Evolutionary conservation across 176 grass and related monocot species (phyloP).

Genomic region (Avena sativa): DNA sequence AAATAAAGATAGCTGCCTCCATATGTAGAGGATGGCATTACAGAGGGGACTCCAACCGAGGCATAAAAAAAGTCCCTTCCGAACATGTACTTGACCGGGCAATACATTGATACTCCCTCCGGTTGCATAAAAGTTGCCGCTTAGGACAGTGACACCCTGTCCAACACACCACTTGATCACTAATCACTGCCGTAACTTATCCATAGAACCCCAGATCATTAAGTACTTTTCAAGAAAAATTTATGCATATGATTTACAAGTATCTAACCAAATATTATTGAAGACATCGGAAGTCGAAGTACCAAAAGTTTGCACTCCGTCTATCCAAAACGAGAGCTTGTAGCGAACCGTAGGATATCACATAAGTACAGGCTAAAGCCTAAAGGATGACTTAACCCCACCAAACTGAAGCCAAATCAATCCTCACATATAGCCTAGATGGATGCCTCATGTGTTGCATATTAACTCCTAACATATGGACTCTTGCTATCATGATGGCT

Average conservation of each 20-base stretch:
- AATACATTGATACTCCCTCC: background rate
- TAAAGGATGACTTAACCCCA: background rate
- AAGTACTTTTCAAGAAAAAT: background rate
- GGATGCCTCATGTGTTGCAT: background rate
- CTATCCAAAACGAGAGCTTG: background rate
- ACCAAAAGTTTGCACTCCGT: background rate
- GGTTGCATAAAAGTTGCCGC: background rate
- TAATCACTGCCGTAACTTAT: background rate
- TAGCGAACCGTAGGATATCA: conserved; percentile 1
- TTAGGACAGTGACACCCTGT: background rate
- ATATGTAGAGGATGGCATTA: background rate
- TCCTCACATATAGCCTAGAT: background rate
- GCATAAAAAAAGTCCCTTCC: background rate
- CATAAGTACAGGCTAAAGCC: background rate
- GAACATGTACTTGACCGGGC: background rate
- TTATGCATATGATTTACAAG: background rate
- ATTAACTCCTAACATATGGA: background rate
- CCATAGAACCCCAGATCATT: background rate
- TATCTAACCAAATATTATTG: conserved; percentile 13
- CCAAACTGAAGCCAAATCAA: background rate
- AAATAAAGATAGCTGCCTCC: background rate
- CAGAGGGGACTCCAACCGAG: background rate
- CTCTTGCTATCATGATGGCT: background rate
- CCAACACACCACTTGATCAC: background rate
- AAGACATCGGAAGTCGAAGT: background rate